Conservation (phyloP, 2,329 filamentous ascomycete genomes). For the Beauveria sp. region DNA sequence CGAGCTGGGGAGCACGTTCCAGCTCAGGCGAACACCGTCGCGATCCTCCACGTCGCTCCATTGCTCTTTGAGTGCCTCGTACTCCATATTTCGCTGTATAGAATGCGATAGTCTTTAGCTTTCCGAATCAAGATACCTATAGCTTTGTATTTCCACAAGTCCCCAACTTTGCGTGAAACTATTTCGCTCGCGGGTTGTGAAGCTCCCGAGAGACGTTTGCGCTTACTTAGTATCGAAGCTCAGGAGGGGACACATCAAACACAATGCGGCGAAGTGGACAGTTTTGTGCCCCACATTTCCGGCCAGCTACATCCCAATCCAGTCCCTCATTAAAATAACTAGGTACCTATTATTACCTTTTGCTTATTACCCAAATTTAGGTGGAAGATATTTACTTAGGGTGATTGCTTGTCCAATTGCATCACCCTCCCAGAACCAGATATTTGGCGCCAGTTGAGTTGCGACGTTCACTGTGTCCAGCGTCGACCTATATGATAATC, state of each 20-base stretch:
- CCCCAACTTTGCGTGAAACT: not conserved
- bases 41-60: constrained; percentile 96
- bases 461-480: not conserved
- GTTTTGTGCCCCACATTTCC: constrained; percentile 7
- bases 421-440: not conserved
- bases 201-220: not conserved
- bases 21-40: constrained; percentile 91
- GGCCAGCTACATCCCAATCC: not conserved
- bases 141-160: not conserved
- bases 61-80: constrained; percentile 87
- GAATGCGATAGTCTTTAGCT: not conserved
- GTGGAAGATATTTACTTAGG: too few relatives aligned
- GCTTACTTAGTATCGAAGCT: not conserved
- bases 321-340: not conserved
- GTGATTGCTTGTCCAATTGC: too few relatives aligned
- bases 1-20: constrained; percentile 97
- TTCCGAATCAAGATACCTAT: not conserved
- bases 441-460: not conserved
- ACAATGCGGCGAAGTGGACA: not conserved
- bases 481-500: not conserved
- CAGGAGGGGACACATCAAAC: constrained; percentile 1
- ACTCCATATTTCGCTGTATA: constrained; percentile 59
- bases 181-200: not conserved
- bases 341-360: too few relatives aligned
- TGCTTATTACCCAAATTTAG: too few relatives aligned